Conservation (phyloP, 108 stramenopile genomes). For the Seminavis robusta region DNA sequence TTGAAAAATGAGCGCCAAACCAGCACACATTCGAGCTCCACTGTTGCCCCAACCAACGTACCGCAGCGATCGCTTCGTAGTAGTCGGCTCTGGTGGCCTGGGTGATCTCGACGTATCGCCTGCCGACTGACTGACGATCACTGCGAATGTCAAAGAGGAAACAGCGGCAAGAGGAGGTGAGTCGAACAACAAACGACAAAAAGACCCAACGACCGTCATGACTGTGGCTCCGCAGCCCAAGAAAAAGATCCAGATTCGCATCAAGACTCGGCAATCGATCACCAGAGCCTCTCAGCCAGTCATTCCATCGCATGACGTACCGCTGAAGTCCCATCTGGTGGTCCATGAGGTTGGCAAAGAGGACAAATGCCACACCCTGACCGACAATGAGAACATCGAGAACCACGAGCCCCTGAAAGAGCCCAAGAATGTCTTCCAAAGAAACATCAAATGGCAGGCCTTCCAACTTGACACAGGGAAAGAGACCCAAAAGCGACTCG, state of each 20-base stretch:
- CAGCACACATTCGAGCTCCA: slow-evolving; percentile 1
- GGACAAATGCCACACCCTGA: slow-evolving; percentile 84
- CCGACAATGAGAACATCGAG: slow-evolving; percentile 85
- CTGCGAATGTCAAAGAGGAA: slow-evolving; percentile 16
- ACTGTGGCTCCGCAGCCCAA: too few species aligned
- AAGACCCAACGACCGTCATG: neutral
- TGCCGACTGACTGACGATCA: slow-evolving; percentile 78
- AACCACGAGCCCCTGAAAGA: slow-evolving; percentile 93
- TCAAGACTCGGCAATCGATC: neutral
- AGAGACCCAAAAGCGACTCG: slow-evolving; percentile 85
- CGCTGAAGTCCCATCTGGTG: slow-evolving; percentile 90
- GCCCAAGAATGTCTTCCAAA: slow-evolving; percentile 86
- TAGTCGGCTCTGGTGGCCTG: slow-evolving; percentile 86
- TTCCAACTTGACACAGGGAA: slow-evolving; percentile 88
- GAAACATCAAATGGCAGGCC: slow-evolving; percentile 90
- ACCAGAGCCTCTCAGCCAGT: too few species aligned
- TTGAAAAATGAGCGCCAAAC: slow-evolving; percentile 2
- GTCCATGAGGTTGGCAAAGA: slow-evolving; percentile 93
- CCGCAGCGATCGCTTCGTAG: slow-evolving; percentile 83
- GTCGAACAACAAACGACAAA: neutral
- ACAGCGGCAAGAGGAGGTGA: neutral
- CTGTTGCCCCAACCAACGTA: slow-evolving; percentile 31
- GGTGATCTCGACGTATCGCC: slow-evolving; percentile 86
- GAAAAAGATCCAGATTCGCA: neutral
- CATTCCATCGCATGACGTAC: slow-evolving; percentile 47